Percentiles rank a stretch among this genome's conserved stretches.
Conservation (phyloP, 345 rosid genomes). For the Conringia planisiliqua region DNA sequence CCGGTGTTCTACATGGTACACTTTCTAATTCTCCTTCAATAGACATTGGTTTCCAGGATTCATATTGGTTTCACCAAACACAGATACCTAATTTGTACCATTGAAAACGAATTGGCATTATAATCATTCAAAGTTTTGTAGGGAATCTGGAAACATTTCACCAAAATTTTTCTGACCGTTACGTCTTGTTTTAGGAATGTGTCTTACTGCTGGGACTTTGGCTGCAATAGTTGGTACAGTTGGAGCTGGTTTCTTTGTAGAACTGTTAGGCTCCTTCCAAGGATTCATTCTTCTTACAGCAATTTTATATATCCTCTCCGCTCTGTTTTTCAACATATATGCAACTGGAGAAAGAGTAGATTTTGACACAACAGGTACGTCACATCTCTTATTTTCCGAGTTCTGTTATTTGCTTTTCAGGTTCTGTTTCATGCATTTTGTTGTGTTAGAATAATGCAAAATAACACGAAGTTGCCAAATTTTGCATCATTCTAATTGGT, state of each 20-base stretch:
- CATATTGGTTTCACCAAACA: not conserved
- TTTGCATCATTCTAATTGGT: not conserved
- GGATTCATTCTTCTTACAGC: constrained; percentile 87
- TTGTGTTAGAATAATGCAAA: no score
- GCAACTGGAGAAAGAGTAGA: constrained; percentile 82
- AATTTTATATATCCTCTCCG: constrained; percentile 59
- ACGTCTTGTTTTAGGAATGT: constrained; percentile 55
- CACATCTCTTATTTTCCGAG: not conserved
- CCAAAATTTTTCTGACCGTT: not conserved
- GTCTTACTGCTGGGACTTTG: constrained; percentile 79
- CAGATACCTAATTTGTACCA: not conserved
- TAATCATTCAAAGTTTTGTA: not conserved
- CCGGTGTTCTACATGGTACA: constrained; percentile 90
- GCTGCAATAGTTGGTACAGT: constrained; percentile 96
- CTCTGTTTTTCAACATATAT: constrained; percentile 65
- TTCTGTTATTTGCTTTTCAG: not conserved
- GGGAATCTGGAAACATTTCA: not conserved
- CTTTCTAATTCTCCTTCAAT: not conserved
- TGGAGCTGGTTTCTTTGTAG: constrained; percentile 94
- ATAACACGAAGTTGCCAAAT: no score
- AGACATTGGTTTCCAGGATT: not conserved
- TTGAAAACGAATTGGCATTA: not conserved
- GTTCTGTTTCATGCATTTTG: not conserved
- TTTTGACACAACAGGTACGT: constrained; percentile 58
- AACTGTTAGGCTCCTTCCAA: constrained; percentile 80